phyloP scores from a whole-genome alignment of 2,329 filamentous ascomycete genomes.

The Fusarium transvaalense region DNA sequence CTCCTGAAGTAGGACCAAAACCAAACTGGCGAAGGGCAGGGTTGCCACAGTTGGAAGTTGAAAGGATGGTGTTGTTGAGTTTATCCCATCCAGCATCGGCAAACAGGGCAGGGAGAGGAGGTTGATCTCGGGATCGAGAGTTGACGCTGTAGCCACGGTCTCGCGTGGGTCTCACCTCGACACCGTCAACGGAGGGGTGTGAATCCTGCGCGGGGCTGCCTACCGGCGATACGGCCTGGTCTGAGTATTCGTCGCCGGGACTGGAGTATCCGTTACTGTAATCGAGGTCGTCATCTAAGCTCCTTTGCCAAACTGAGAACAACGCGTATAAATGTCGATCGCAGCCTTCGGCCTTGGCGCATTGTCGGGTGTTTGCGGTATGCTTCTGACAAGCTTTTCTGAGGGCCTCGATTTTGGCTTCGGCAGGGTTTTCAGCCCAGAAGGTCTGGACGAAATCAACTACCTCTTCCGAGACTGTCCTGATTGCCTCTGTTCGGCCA shows the following conservation, averaged over 20 bases:
- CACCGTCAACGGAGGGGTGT: conserved; percentile 51
- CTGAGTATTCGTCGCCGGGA: conserved; percentile 64
- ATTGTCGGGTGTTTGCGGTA: conserved; percentile 81
- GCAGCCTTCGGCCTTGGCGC: conserved; percentile 89
- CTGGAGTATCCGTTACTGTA: conserved; percentile 75
- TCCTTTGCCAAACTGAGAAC: conserved; percentile 94
- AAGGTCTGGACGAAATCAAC: conserved; percentile 93
- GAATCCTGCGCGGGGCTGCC: conserved; percentile 68
- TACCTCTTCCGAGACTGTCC: conserved; percentile 84
- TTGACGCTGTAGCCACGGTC: conserved; percentile 67
- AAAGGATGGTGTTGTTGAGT: conserved; percentile 92
- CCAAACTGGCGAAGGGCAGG: conserved; percentile 95
- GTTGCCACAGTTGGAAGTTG: conserved; percentile 98
- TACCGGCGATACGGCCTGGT: conserved; percentile 59
- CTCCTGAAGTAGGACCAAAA: conserved; percentile 92
- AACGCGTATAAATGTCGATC: conserved; percentile 95
- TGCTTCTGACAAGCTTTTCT: conserved; percentile 87
- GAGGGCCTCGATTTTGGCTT: conserved; percentile 87
- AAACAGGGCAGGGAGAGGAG: conserved; percentile 81
- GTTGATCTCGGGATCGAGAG: conserved; percentile 61
- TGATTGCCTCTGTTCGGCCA: conserved; percentile 92
- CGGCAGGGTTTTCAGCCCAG: conserved; percentile 89
- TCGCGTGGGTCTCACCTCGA: conserved; percentile 55
- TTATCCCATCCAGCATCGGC: conserved; percentile 93
- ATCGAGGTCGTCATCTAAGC: conserved; percentile 74